Conservation (phyloP, 192 early-diverging fungal species). For the Thamnidium elegans region DNA sequence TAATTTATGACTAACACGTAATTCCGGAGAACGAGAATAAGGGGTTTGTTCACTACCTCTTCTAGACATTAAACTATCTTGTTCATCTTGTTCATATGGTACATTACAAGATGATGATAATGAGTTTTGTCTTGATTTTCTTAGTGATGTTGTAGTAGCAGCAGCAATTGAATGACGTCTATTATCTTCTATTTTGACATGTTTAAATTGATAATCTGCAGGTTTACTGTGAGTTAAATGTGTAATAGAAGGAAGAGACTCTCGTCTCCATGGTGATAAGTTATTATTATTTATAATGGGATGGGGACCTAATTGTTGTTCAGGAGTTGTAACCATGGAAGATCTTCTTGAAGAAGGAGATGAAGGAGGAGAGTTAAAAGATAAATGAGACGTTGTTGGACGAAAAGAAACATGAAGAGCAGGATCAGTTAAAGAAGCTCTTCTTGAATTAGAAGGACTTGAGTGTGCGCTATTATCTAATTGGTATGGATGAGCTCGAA, state of each 20-base stretch:
- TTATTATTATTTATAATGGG: conserved; percentile 6
- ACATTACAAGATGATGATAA: conserved; percentile 3
- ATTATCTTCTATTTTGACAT: conserved; percentile 11
- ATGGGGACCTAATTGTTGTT: conserved; percentile 3
- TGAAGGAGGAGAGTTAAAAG: conserved; percentile 28
- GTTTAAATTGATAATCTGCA: not conserved
- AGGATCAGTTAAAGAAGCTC: conserved; percentile 34
- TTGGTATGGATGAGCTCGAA: conserved; percentile 12
- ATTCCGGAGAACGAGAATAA: conserved; percentile 69
- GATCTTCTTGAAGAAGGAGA: conserved; percentile 15
- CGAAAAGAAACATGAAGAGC: conserved; percentile 19
- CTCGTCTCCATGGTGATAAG: conserved; percentile 19
- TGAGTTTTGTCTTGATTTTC: not conserved
- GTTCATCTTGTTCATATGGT: conserved; percentile 6
- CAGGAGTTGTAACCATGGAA: conserved; percentile 2
- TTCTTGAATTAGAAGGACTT: conserved; percentile 15
- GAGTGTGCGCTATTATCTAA: not conserved
- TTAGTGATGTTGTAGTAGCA: conserved; percentile 1
- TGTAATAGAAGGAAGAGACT: conserved; percentile 18
- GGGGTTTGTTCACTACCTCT: conserved; percentile 33
- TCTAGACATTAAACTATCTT: not conserved
- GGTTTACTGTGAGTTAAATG: conserved; percentile 7
- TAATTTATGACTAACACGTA: conserved; percentile 80
- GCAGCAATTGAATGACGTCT: conserved; percentile 33
- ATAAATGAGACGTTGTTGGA: conserved; percentile 16